These are phyloP conservation scores for Rosa chinensis DNA, from an alignment of 306 rosid species.

Conservation along the genomic window DNA sequence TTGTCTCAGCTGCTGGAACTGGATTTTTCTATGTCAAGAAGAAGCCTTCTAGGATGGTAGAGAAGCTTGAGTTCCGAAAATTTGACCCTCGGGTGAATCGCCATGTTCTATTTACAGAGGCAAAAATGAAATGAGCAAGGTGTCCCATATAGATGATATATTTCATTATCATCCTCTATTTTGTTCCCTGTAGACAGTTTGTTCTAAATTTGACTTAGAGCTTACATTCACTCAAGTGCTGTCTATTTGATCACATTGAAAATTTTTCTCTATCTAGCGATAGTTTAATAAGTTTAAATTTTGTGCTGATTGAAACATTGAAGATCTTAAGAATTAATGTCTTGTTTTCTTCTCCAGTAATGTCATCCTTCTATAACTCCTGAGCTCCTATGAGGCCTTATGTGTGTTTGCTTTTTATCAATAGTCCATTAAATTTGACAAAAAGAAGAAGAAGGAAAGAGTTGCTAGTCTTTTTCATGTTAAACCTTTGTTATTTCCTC, in stretches of 20 bases:
- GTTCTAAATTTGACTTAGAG: not conserved
- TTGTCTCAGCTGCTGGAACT: conserved; percentile 91
- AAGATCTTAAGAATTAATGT: not conserved
- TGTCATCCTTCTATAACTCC: not conserved
- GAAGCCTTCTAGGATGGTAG: conserved; percentile 74
- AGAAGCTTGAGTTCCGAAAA: conserved; percentile 89
- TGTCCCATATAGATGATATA: not conserved
- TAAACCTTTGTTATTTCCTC: not conserved
- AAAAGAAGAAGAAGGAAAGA: no score
- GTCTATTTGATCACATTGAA: not conserved
- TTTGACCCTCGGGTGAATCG: conserved; percentile 85
- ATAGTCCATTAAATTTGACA: not conserved
- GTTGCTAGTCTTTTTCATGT: not conserved
- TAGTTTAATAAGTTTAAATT: not conserved
- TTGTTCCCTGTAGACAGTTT: not conserved
- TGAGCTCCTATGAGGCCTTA: not conserved
- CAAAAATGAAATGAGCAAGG: conserved; percentile 75
- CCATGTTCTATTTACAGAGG: conserved; percentile 90
- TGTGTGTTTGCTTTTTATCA: not conserved
- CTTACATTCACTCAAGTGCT: not conserved
- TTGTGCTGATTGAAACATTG: not conserved
- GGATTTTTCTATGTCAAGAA: conserved; percentile 96
- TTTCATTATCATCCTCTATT: not conserved
- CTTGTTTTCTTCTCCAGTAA: not conserved
- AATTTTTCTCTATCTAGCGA: not conserved